Evolutionary conservation across 768 basidiomycete species (phyloP).

Genomic region (Tulasnella sp.): DNA sequence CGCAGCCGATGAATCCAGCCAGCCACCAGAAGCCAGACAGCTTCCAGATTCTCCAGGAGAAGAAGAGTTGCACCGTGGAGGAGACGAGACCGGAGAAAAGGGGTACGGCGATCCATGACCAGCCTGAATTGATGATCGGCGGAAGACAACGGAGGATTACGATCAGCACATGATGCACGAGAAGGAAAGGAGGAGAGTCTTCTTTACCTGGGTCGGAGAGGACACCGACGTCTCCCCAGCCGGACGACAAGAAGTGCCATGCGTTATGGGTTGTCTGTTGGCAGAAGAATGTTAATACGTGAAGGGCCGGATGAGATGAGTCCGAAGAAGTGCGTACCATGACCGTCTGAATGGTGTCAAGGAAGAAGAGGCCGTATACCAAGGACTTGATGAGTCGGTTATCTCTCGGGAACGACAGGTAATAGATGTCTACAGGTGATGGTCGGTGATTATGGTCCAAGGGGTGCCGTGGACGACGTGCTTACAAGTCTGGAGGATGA

Average conservation of each 20-base stretch:
- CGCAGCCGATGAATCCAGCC: not conserved
- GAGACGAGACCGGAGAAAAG: slow-evolving; percentile 11
- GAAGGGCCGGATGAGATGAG: not conserved
- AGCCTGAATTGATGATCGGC: not conserved
- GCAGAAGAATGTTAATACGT: not conserved
- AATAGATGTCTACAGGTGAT: slow-evolving; percentile 13
- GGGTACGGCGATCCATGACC: slow-evolving; percentile 16
- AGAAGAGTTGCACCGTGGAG: slow-evolving; percentile 14
- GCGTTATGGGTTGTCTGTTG: slow-evolving; percentile 9
- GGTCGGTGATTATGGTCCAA: not conserved
- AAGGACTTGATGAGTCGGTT: slow-evolving; percentile 2
- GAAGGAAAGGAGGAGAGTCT: not conserved
- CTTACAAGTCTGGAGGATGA: slow-evolving; percentile 10
- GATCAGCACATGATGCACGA: not conserved
- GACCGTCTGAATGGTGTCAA: slow-evolving; percentile 13
- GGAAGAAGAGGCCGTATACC: slow-evolving; percentile 12
- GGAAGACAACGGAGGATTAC: not conserved
- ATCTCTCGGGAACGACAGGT: slow-evolving; percentile 14
- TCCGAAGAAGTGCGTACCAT: not conserved
- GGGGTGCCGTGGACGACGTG: not conserved
- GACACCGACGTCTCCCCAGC: slow-evolving; percentile 11
- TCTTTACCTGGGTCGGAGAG: slow-evolving; percentile 3
- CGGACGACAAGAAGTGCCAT: slow-evolving; percentile 11
- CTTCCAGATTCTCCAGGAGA: slow-evolving; percentile 15
- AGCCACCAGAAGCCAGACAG: slow-evolving; percentile 8